A percentile compares a stretch with the other conserved stretches of the same genome.
Conservation (phyloP, 129 eudicot genomes). For the Flaveria trinervia region DNA sequence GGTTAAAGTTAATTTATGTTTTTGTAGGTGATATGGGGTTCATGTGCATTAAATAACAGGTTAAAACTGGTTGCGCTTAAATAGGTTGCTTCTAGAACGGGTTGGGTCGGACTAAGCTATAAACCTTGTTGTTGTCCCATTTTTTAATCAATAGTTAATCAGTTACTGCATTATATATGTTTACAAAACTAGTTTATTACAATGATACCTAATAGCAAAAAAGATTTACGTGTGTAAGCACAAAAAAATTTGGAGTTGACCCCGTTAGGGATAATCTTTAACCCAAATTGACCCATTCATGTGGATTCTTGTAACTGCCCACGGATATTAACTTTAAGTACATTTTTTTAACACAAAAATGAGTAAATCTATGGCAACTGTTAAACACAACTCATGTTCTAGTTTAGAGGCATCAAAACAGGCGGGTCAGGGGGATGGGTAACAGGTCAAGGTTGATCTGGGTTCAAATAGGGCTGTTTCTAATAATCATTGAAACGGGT, state of each 20-base stretch:
- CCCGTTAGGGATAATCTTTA: background rate
- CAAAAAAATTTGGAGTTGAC: background rate
- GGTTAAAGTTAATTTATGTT: slow-evolving; percentile 1
- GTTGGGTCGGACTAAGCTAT: background rate
- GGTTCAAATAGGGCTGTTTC: background rate
- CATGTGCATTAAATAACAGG: background rate
- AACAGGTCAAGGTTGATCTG: background rate
- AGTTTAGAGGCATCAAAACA: background rate
- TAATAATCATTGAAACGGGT: background rate
- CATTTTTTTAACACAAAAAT: background rate
- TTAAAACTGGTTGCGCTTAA: background rate
- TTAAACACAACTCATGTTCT: slow-evolving; percentile 12
- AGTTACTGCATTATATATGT: background rate
- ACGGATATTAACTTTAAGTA: background rate
- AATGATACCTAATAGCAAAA: background rate
- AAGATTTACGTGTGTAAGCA: too few relatives aligned
- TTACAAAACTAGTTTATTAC: background rate
- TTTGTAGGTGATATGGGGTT: background rate
- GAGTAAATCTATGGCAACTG: background rate
- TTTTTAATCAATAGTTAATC: too few relatives aligned
- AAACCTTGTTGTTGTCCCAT: background rate
- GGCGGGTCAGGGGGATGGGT: background rate
- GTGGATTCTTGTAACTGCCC: background rate
- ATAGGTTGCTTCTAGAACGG: background rate
- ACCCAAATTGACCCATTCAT: background rate